Evolutionary conservation across 768 basidiomycete species (phyloP).

Genomic region (Gyrodon lividus): DNA sequence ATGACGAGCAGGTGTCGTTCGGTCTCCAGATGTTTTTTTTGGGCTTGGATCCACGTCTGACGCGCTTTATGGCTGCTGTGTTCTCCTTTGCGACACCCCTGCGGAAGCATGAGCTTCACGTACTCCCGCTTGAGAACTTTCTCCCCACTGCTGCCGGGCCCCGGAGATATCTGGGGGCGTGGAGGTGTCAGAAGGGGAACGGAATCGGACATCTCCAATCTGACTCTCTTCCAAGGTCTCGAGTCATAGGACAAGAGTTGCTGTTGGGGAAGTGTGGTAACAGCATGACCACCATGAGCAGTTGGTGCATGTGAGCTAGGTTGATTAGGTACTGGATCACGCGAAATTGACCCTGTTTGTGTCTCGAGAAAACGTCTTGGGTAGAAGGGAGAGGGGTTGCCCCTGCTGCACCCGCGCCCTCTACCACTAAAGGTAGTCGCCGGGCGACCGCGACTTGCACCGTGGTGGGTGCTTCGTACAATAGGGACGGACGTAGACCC

Average conservation of each 20-base stretch:
- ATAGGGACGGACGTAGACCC: slow-evolving; percentile 29
- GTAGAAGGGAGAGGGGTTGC: neutral
- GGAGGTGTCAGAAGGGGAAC: neutral
- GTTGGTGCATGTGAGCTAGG: neutral
- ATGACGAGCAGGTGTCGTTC: slow-evolving; percentile 12
- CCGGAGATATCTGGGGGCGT: neutral
- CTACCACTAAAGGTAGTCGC: neutral
- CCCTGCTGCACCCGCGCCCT: neutral
- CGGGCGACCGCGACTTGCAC: neutral
- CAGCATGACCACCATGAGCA: neutral
- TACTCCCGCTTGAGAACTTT: neutral
- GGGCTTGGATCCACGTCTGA: slow-evolving; percentile 14
- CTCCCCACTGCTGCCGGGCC: neutral
- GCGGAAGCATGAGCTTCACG: slow-evolving; percentile 8
- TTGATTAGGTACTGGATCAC: neutral
- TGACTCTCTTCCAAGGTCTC: slow-evolving; percentile 6
- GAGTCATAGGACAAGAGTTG: neutral
- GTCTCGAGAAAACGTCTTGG: neutral
- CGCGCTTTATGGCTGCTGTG: slow-evolving; percentile 6
- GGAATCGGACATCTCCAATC: neutral
- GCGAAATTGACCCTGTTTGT: neutral
- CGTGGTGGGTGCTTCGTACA: slow-evolving; percentile 13
- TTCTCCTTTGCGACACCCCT: slow-evolving; percentile 12
- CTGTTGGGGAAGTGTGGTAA: neutral
- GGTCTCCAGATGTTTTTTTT: slow-evolving; percentile 3